Percentiles rank a stretch among this genome's conserved stretches.
Evolutionary conservation across 108 stramenopile genomes (phyloP).

Genomic region (Nitzschia sp.): DNA sequence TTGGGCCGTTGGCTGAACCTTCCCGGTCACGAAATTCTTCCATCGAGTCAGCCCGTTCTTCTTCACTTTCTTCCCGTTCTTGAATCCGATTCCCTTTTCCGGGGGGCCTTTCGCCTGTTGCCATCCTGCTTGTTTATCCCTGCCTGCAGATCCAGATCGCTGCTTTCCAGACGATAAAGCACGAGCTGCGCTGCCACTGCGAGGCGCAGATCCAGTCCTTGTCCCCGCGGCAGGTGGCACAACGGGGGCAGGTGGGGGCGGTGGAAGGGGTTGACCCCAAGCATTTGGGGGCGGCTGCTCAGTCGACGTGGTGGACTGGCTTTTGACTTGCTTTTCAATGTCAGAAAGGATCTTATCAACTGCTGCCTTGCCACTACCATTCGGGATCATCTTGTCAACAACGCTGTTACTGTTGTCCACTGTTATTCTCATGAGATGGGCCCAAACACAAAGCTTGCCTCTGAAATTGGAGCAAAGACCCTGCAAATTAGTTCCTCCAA

Average conservation of each 20-base stretch:
- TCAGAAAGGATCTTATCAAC: constrained; percentile 61
- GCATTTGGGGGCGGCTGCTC: neutral
- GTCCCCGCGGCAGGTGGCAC: neutral
- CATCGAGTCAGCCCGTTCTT: constrained; percentile 62
- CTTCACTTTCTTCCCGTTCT: constrained; percentile 36
- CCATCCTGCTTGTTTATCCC: constrained; percentile 57
- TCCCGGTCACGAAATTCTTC: constrained; percentile 46
- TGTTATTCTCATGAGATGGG: constrained; percentile 77
- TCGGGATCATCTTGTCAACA: constrained; percentile 72
- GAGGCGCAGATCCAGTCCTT: neutral
- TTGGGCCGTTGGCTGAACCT: neutral
- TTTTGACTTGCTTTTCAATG: constrained; percentile 42
- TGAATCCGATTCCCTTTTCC: constrained; percentile 70
- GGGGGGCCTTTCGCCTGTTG: constrained; percentile 70
- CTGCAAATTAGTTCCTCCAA: constrained; percentile 92
- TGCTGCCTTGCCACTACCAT: constrained; percentile 64
- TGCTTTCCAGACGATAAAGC: constrained; percentile 39
- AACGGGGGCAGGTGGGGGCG: neutral
- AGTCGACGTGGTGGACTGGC: neutral
- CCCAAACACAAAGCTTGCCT: constrained; percentile 93
- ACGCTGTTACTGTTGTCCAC: constrained; percentile 68
- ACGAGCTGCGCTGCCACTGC: neutral
- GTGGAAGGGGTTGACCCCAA: constrained; percentile 9
- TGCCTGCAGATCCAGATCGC: constrained; percentile 41
- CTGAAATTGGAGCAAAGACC: constrained; percentile 95